phyloP scores from a whole-genome alignment of 768 basidiomycete species.

The Mycena metata region DNA sequence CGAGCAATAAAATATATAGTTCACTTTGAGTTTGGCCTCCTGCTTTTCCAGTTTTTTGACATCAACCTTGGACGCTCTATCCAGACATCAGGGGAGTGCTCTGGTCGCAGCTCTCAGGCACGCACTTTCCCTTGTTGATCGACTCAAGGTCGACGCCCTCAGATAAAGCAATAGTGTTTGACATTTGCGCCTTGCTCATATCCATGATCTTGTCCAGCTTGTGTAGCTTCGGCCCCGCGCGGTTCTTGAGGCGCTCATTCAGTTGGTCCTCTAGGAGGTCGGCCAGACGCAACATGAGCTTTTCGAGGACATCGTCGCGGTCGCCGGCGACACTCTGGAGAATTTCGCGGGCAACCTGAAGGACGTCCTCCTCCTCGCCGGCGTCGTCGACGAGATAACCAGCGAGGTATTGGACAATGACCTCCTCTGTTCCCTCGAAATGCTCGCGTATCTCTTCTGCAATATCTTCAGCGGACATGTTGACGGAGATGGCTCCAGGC shows the following conservation, averaged over 20 bases:
- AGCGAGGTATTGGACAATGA: conserved; percentile 88
- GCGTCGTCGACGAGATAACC: conserved; percentile 92
- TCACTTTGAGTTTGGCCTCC: conserved; percentile 93
- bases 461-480: conserved; percentile 81
- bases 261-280: conserved; percentile 77
- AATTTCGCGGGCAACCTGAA: conserved; percentile 80
- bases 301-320: conserved; percentile 68
- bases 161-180: conserved; percentile 81
- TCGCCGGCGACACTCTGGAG: conserved; percentile 83
- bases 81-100: conserved; percentile 38
- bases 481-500: too few species aligned
- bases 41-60: conserved; percentile 97
- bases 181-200: conserved; percentile 86
- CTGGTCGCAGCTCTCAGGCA: conserved; percentile 31
- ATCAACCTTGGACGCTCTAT: conserved; percentile 92
- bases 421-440: conserved; percentile 86
- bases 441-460: conserved; percentile 80
- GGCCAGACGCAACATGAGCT: conserved; percentile 74
- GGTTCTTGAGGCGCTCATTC: conserved; percentile 67
- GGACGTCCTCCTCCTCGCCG: conserved; percentile 88
- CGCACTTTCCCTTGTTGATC: conserved; percentile 94
- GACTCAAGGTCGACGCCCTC: conserved; percentile 93
- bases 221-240: conserved; percentile 74
- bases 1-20: conserved; percentile 17
- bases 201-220: conserved; percentile 91